Evolutionary conservation across 495 filamentous ascomycete species (phyloP).

Genomic region (Schizothecium vesticola): DNA sequence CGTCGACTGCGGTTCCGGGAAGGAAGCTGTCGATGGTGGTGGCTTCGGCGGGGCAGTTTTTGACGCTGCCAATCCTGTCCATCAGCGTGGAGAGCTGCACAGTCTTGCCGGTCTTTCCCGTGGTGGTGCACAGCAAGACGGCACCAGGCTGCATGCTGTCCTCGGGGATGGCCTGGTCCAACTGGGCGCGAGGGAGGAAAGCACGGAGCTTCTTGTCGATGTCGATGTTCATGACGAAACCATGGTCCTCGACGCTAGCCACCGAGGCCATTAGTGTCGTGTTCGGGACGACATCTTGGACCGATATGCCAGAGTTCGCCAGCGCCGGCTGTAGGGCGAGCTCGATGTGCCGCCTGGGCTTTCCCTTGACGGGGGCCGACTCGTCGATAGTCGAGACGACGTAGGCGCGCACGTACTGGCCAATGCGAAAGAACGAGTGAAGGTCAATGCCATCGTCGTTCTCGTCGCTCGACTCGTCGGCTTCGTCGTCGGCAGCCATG

Average conservation of each 20-base stretch:
- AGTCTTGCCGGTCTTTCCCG: conserved; percentile 71
- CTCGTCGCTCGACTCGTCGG: conserved; percentile 42
- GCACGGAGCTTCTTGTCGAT: conserved; percentile 63
- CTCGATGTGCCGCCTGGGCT: conserved; percentile 74
- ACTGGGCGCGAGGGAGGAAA: conserved; percentile 85
- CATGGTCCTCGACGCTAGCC: conserved; percentile 88
- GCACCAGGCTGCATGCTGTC: conserved; percentile 58
- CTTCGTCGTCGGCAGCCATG: conserved; percentile 50
- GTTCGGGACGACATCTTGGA: conserved; percentile 64
- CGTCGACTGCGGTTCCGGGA: conserved; percentile 81
- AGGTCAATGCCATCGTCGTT: conserved; percentile 60
- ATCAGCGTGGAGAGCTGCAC: conserved; percentile 77
- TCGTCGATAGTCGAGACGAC: conserved; percentile 71
- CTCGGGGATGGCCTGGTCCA: conserved; percentile 60
- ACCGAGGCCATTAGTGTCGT: conserved; percentile 81
- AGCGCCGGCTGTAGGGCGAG: conserved; percentile 71
- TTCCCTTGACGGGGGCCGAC: conserved; percentile 39
- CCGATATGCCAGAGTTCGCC: conserved; percentile 66
- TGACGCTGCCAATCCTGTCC: conserved; percentile 64
- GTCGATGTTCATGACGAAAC: conserved; percentile 86
- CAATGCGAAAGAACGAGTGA: conserved; percentile 66
- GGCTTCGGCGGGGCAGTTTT: conserved; percentile 62
- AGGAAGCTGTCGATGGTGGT: conserved; percentile 86
- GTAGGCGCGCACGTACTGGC: conserved; percentile 84
- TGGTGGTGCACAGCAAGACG: conserved; percentile 77